A percentile compares a stretch with the other conserved stretches of the same genome.
Conservation (phyloP, 1,284 basidiomycete genomes). For the Gomphus sp. region DNA sequence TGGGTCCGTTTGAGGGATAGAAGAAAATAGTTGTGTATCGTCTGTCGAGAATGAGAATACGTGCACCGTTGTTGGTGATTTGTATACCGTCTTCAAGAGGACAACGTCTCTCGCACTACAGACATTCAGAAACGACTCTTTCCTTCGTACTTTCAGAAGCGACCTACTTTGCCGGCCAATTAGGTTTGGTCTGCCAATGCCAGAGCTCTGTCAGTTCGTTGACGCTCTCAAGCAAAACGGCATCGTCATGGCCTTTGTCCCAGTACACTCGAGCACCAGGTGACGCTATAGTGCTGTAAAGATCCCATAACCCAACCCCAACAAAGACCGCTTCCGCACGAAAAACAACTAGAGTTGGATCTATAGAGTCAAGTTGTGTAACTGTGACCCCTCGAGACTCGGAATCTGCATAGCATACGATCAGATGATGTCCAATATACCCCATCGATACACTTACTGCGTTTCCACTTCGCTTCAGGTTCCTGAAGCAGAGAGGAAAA, state of each 20-base stretch:
- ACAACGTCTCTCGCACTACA: constrained; percentile 82
- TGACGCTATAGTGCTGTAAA: constrained; percentile 82
- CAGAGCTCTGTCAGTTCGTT: constrained; percentile 89
- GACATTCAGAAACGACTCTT: constrained; percentile 5
- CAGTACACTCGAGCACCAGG: constrained; percentile 78
- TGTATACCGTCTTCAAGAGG: constrained; percentile 92
- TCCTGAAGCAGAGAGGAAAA: constrained; percentile 97
- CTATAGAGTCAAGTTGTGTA: constrained; percentile 94
- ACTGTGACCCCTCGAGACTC: constrained; percentile 88
- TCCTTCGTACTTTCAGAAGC: not conserved
- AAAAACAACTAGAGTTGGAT: constrained; percentile 94
- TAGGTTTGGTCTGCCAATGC: constrained; percentile 82
- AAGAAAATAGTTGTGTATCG: constrained; percentile 79
- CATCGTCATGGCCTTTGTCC: constrained; percentile 90
- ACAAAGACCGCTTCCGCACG: constrained; percentile 97
- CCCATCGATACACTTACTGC: constrained; percentile 38
- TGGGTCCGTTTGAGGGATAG: constrained; percentile 61
- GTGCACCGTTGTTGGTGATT: constrained; percentile 91
- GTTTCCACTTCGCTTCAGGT: constrained; percentile 96
- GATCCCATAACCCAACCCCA: constrained; percentile 92
- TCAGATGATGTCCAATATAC: not conserved
- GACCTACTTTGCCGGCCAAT: constrained; percentile 85
- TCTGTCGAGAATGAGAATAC: constrained; percentile 94
- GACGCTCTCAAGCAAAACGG: constrained; percentile 78
- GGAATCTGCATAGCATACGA: constrained; percentile 37